Base-by-base conservation (phyloP, 495 filamentous ascomycete species). In the Tuber aestivum region DNA sequence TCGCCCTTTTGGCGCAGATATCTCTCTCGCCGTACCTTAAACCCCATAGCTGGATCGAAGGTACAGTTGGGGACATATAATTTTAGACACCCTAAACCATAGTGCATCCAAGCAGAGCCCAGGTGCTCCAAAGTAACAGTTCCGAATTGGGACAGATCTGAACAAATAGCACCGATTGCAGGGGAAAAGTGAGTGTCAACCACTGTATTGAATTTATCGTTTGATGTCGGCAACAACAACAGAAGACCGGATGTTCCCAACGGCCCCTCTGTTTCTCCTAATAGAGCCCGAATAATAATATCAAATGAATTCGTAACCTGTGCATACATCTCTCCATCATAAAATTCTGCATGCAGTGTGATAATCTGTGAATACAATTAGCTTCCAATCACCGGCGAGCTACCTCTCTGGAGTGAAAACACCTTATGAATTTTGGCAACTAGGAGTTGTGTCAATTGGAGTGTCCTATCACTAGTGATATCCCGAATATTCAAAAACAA, bases 31-130 rank as follows among this genome's bases (percentile, higher is more conserved):
- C 94, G 89, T 8, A 98, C 85, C 56, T 91, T 87, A n/a, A 91
- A 87, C 74, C 89, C 88, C 74, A 94, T 85, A 38, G 94, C 93
- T 20, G 95, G 95, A 83, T 99, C 95, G 75, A 92, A 95, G 4
- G 91, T 87, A 81, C 90, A 89, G 82, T 97, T 91, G 0, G 96
- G 94, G 5, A 97, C 90, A 79, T 94, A 98, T 12, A 97, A 87
- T 69, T 88, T 87, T 41, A 99, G 84, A 70, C 87, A 88, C 0
- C 87, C 91, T 2, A 91, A 75, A 6, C 90, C 88, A 74, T 93
- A 91, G 41, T 88, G 84, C 8, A 89, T 83, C 92, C 92, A 94
- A 9, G 92, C 90, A 16, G 71, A 69, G 3, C 41, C 78, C 68
- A 80, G 48, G 21, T 68, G 18, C 21, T 74, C 50, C 16, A 61